Conservation (phyloP, 768 basidiomycete genomes). For the Daedaleopsis sinensis region DNA sequence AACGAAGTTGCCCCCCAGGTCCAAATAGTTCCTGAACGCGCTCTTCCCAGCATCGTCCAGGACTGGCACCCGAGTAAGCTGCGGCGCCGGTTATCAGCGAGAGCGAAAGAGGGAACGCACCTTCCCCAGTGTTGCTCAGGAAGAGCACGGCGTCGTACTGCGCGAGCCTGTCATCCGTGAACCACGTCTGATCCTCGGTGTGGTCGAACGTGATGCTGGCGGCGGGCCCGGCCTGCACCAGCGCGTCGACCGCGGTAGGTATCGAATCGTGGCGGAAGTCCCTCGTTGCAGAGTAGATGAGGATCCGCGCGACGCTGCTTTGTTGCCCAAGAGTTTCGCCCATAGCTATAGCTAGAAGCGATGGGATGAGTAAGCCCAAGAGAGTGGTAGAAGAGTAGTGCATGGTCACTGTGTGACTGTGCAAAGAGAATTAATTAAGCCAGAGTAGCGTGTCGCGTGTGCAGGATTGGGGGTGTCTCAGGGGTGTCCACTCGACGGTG, state of each 20-base stretch:
- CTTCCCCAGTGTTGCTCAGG: slow-evolving; percentile 47
- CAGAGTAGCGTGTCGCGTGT: too few relatives aligned
- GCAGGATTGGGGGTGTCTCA: too few relatives aligned
- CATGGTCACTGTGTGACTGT: neutral
- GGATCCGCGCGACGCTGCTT: slow-evolving; percentile 17
- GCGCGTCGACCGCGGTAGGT: slow-evolving; percentile 47
- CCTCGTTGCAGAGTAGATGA: slow-evolving; percentile 42
- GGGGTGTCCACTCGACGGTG: too few relatives aligned
- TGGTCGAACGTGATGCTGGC: slow-evolving; percentile 43
- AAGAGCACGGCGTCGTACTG: slow-evolving; percentile 50
- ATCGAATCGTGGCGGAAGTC: slow-evolving; percentile 55
- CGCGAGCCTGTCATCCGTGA: slow-evolving; percentile 43
- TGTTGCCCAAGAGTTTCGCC: neutral
- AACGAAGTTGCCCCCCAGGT: slow-evolving; percentile 48
- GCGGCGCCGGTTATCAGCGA: too few relatives aligned
- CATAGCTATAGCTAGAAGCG: neutral
- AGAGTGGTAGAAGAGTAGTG: neutral
- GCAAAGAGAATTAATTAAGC: neutral
- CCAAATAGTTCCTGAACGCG: slow-evolving; percentile 46
- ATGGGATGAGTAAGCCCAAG: neutral
- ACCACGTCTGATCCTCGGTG: slow-evolving; percentile 45
- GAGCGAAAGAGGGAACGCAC: slow-evolving; percentile 30
- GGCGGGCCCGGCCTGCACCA: slow-evolving; percentile 25
- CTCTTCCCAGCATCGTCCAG: slow-evolving; percentile 42
- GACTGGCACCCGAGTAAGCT: slow-evolving; percentile 31